A percentile compares a stretch with the other conserved stretches of the same genome.
These are phyloP conservation scores for Nicotiana attenuata DNA, from an alignment of 257 asterid species.

Conservation along the genomic window DNA sequence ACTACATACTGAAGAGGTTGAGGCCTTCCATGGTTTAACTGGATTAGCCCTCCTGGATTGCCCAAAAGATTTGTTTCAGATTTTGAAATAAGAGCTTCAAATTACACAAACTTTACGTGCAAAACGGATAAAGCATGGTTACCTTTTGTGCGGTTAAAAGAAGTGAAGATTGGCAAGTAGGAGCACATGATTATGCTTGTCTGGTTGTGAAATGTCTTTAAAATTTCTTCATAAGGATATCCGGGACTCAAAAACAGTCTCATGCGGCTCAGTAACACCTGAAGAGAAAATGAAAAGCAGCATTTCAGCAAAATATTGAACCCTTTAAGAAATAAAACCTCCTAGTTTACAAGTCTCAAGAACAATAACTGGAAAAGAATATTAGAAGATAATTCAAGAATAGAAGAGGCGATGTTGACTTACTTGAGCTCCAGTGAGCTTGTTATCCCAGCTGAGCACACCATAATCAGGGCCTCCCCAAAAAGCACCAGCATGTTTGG, in stretches of 20 bases:
- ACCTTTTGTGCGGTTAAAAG: slow-evolving; percentile 90
- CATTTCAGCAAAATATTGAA: not conserved
- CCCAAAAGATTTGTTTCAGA: not conserved
- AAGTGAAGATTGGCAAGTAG: slow-evolving; percentile 66
- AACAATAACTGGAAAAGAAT: not conserved
- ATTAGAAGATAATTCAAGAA: not conserved
- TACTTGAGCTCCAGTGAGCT: slow-evolving; percentile 95
- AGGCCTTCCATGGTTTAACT: slow-evolving; percentile 86
- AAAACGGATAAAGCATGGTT: not conserved
- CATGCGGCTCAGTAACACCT: slow-evolving; percentile 91
- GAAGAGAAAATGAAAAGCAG: slow-evolving; percentile 9
- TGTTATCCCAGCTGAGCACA: slow-evolving; percentile 88
- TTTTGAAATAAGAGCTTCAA: not conserved
- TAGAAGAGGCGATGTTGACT: slow-evolving; percentile 5
- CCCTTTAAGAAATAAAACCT: not conserved
- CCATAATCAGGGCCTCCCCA: slow-evolving; percentile 96
- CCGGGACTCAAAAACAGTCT: slow-evolving; percentile 92
- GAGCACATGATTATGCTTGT: slow-evolving; percentile 92
- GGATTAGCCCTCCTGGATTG: slow-evolving; percentile 78
- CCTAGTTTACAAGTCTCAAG: not conserved
- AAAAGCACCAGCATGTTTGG: slow-evolving; percentile 91
- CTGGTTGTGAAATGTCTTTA: slow-evolving; percentile 88
- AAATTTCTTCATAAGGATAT: slow-evolving; percentile 88
- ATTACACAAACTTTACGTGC: not conserved
- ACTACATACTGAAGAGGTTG: slow-evolving; percentile 93